Evolutionary conservation across 352 stramenopile genomes (phyloP).

Genomic region (Thraustochytrium striatum): DNA sequence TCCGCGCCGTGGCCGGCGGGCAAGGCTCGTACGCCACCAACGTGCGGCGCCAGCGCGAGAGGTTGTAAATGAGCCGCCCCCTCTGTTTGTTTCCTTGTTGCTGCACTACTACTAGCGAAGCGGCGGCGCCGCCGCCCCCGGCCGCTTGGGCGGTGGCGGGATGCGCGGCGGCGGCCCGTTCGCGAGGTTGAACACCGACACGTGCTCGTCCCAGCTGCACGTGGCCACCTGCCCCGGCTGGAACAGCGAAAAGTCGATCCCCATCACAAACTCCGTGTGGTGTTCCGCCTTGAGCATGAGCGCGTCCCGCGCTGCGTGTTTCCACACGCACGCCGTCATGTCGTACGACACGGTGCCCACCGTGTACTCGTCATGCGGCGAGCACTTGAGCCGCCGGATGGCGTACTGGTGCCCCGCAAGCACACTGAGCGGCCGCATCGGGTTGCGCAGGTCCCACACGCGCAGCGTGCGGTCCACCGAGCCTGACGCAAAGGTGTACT

Average conservation of each 20-base stretch:
- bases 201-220: conserved; percentile 41
- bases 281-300: conserved; percentile 58
- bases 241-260: conserved; percentile 47
- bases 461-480: conserved; percentile 75
- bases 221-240: conserved; percentile 11
- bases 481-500: conserved; percentile 74
- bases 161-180: background rate
- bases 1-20: background rate
- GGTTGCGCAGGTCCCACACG: conserved; percentile 76
- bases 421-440: conserved; percentile 63
- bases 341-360: conserved; percentile 79
- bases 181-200: conserved; percentile 32
- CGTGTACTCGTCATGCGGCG: conserved; percentile 70
- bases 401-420: conserved; percentile 74
- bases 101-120: no score
- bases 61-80: no score
- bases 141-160: conserved; percentile 34
- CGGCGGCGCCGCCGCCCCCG: no score
- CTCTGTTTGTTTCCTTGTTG: no score
- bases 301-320: conserved; percentile 66
- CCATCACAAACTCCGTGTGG: conserved; percentile 78
- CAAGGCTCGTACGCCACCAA: conserved; percentile 22
- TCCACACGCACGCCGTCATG: conserved; percentile 81
- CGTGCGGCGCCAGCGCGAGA: background rate
- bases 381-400: conserved; percentile 74